A percentile compares a stretch with the other conserved stretches of the same genome.
Evolutionary conservation across 257 asterid species (phyloP).

Genomic region (Gentiana macrophylla): DNA sequence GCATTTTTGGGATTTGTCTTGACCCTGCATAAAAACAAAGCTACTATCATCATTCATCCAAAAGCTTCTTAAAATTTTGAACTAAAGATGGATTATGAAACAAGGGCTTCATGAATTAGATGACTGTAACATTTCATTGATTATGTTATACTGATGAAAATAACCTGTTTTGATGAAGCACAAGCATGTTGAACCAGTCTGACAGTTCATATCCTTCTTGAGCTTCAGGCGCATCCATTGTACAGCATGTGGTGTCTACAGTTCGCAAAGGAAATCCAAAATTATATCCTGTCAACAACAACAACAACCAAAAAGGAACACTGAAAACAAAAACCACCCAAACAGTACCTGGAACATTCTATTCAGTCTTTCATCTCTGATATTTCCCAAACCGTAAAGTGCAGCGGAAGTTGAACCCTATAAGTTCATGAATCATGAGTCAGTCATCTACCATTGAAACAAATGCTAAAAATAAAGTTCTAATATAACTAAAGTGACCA

Average conservation of each 20-base stretch:
- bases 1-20: constrained; percentile 98
- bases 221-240: constrained; percentile 98
- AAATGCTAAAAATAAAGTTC: neutral
- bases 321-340: neutral
- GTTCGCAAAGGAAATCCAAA: constrained; percentile 17
- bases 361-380: constrained; percentile 95
- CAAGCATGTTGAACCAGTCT: constrained; percentile 94
- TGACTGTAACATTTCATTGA: neutral
- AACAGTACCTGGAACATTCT: constrained; percentile 86
- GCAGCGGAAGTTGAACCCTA: constrained; percentile 97
- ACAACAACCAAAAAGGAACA: neutral
- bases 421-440: constrained; percentile 8
- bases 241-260: constrained; percentile 96
- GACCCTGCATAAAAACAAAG: constrained; percentile 46
- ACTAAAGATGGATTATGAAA: neutral
- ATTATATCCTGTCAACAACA: neutral
- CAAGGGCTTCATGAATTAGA: constrained; percentile 1
- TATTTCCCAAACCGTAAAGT: constrained; percentile 95
- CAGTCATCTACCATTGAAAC: constrained; percentile 9
- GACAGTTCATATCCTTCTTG: constrained; percentile 74
- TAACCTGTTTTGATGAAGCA: constrained; percentile 94
- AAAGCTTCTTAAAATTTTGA: constrained; percentile 7
- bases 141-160: neutral
- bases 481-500: constrained; percentile 10
- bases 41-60: constrained; percentile 6